Evolutionary conservation across 805 yeast genomes (phyloP).

Genomic region (Kregervanrija pseudodelftensis): DNA sequence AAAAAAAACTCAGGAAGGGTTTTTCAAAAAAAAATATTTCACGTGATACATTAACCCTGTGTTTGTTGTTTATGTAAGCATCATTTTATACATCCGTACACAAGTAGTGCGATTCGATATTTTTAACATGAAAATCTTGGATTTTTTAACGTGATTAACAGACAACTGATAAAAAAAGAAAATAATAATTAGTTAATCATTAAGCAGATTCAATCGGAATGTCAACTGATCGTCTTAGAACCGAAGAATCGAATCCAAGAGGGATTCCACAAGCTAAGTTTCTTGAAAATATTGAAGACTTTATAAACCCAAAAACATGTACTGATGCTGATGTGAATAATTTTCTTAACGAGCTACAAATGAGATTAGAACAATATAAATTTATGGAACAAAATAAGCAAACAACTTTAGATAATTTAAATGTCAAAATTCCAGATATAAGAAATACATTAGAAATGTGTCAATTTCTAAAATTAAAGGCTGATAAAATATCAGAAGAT

Average conservation of each 20-base stretch:
- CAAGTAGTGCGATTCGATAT: not conserved
- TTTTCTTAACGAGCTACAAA: conserved; percentile 71
- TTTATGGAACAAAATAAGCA: conserved; percentile 66
- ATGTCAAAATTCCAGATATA: conserved; percentile 83
- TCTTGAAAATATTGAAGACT: conserved; percentile 72
- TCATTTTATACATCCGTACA: too few relatives aligned
- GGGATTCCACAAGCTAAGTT: conserved; percentile 98
- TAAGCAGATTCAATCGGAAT: not conserved
- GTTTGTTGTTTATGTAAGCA: too few relatives aligned
- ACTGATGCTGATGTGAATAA: conserved; percentile 30
- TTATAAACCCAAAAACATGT: conserved; percentile 40
- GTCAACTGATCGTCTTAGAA: conserved; percentile 29
- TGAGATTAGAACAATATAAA: conserved; percentile 81
- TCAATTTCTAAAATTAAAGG: conserved; percentile 45
- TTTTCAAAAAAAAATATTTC: too few relatives aligned
- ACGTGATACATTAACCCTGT: too few relatives aligned
- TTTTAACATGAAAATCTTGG: not conserved
- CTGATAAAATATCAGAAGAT: conserved; percentile 27
- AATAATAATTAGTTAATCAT: not conserved
- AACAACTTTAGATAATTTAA: conserved; percentile 44
- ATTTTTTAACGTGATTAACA: not conserved
- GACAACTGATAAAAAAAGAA: not conserved
- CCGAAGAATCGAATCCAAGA: conserved; percentile 69
- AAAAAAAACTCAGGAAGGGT: too few relatives aligned
- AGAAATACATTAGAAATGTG: conserved; percentile 77